Evolutionary conservation across 2,329 filamentous ascomycete genomes (phyloP).

Genomic region (Talaromyces funiculosus): DNA sequence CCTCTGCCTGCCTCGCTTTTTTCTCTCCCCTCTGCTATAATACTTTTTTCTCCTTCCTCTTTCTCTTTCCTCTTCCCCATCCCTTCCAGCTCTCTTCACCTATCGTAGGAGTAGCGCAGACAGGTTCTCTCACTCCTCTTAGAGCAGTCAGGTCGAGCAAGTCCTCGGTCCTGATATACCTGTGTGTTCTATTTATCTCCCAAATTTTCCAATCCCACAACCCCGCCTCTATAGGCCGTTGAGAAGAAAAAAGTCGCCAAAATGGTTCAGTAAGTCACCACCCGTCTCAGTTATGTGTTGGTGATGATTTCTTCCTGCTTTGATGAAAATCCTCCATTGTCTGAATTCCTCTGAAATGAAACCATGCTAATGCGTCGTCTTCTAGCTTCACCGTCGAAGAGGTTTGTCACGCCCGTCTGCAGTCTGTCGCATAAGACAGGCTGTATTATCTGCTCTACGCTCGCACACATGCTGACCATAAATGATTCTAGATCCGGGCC

Average conservation of each 20-base stretch:
- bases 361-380: conserved; percentile 28
- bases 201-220: conserved; percentile 22
- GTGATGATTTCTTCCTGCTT: background rate
- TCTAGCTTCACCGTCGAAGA: conserved; percentile 95
- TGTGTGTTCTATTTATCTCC: conserved; percentile 32
- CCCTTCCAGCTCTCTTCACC: conserved; percentile 22
- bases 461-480: conserved; percentile 19
- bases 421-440: background rate
- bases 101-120: conserved; percentile 35
- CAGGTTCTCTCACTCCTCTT: conserved; percentile 28
- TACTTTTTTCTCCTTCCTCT: conserved; percentile 26
- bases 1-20: conserved; percentile 6
- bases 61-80: conserved; percentile 19
- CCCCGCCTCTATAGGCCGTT: conserved; percentile 38
- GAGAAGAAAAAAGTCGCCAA: conserved; percentile 63
- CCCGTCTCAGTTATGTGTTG: background rate
- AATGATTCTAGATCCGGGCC: conserved; percentile 34
- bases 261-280: conserved; percentile 93
- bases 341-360: no score
- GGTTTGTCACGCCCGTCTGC: conserved; percentile 43
- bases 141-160: conserved; percentile 36
- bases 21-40: no score
- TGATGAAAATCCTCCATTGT: no score
- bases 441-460: background rate
- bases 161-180: conserved; percentile 38